phyloP scores from a whole-genome alignment of 345 rosid species.

The Rhizophora apiculata region DNA sequence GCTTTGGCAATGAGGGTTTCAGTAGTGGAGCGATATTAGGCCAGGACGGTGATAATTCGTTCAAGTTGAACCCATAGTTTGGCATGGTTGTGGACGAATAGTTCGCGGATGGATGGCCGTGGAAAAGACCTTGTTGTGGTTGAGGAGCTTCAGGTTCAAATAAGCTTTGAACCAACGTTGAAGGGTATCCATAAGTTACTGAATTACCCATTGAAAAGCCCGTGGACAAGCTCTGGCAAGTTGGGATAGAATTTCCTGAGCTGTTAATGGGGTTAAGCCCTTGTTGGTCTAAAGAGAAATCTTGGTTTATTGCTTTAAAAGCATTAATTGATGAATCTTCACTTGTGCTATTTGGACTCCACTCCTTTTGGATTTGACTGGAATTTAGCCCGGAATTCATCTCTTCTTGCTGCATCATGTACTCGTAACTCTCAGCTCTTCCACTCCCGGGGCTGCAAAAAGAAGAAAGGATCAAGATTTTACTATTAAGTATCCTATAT shows the following conservation, averaged over 20 bases:
- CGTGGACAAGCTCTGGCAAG: constrained; percentile 21
- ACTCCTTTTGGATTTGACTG: constrained; percentile 37
- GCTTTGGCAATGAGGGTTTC: constrained; percentile 20
- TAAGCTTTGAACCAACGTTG: constrained; percentile 17
- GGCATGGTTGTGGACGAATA: constrained; percentile 8
- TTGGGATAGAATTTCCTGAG: constrained; percentile 5
- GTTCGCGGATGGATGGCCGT: constrained; percentile 11
- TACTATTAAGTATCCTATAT: constrained; percentile 13
- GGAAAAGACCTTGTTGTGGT: constrained; percentile 17
- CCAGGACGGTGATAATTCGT: constrained; percentile 22
- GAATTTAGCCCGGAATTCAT: constrained; percentile 21
- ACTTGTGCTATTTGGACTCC: constrained; percentile 37
- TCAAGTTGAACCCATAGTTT: constrained; percentile 20
- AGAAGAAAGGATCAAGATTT: neutral
- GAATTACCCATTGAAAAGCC: constrained; percentile 22
- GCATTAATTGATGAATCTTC: constrained; percentile 32
- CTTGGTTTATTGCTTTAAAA: constrained; percentile 26
- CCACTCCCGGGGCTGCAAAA: constrained; percentile 14
- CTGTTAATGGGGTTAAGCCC: constrained; percentile 3
- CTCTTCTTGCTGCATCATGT: constrained; percentile 25
- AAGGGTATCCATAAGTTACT: constrained; percentile 21
- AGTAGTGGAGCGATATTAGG: constrained; percentile 13
- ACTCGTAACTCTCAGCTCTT: constrained; percentile 15
- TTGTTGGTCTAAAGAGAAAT: constrained; percentile 23
- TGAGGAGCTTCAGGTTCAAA: constrained; percentile 20